Base-by-base conservation (phyloP, 2,329 filamentous ascomycete genomes). In the Cladophialophora chaetospira region DNA sequence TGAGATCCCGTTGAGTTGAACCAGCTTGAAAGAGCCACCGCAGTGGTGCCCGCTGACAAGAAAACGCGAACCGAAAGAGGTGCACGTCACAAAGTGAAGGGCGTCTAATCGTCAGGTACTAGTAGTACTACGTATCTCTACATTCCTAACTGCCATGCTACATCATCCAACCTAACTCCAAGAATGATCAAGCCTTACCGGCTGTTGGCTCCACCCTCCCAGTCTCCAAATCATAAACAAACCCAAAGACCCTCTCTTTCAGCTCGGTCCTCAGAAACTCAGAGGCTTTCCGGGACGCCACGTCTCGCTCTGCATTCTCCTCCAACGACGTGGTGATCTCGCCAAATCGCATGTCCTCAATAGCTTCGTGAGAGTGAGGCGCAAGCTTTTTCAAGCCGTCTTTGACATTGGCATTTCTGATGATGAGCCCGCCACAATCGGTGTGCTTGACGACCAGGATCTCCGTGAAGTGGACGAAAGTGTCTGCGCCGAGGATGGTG, bases 371-470 rank as follows among this genome's bases (percentile, higher is more conserved):
- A 13, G 15, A 15, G 36, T 17, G 15, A 17, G 2, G 28, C 10
- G 45, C 28, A 17, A 45, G 50, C 13, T 28, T 25, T 13, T 47
- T 21, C n/a, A 54, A 21, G 5, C 35, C 26, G 3, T 13, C 13
- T 15, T 36, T 54, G 13, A 54, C 42, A 17, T 33, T 38, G 8
- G 40, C 43, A 23, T 54, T 42, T 4, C 23, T 15, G 10, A 54
- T 51, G 10, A 6, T 5, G 5, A 36, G 15, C 10, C 31, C 28
- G 3, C 51, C 51, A 31, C 51, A 54, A 17, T 54, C 51, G 31
- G 51, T 54, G 26, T 54, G 51, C 17, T 42, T 40, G 15, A 54
- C 17, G 26, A 54, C 17, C 15, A 54, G 28, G 13, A 54, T 29
- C 21, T 54, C 26, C 13, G 23, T 54, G 42, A 54, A 46, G 2